A percentile compares a stretch with the other conserved stretches of the same genome.
These are phyloP conservation scores for Metarhizium sp. DNA, from an alignment of 2,329 filamentous ascomycete species.

Conservation along the genomic window DNA sequence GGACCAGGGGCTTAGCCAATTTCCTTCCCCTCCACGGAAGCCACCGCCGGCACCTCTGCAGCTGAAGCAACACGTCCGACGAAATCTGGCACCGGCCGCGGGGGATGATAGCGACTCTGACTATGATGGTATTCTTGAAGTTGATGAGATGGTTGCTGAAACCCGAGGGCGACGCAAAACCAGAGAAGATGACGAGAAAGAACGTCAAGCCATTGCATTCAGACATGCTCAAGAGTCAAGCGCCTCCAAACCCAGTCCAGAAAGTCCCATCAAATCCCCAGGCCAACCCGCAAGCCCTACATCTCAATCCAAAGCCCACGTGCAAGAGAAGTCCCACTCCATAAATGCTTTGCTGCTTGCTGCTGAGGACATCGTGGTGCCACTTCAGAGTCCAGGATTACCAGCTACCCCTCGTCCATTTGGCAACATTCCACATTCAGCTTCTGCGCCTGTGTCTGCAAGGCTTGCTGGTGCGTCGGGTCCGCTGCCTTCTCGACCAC, in stretches of 20 bases:
- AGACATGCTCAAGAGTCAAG: constrained; percentile 63
- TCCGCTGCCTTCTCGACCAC: constrained; percentile 62
- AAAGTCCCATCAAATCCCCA: background rate
- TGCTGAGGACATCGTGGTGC: constrained; percentile 26
- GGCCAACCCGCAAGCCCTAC: background rate
- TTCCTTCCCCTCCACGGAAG: constrained; percentile 62
- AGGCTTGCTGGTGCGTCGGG: constrained; percentile 33
- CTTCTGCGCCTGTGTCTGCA: constrained; percentile 59
- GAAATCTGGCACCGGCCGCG: constrained; percentile 11
- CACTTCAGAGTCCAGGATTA: constrained; percentile 49
- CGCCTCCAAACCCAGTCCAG: constrained; percentile 48
- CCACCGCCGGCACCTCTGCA: constrained; percentile 78
- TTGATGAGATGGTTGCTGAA: constrained; percentile 51
- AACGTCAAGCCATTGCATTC: constrained; percentile 59
- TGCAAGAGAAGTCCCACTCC: constrained; percentile 21
- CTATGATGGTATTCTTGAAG: constrained; percentile 69
- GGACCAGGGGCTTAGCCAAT: constrained; percentile 38
- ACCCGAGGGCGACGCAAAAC: constrained; percentile 72
- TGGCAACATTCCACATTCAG: constrained; percentile 36
- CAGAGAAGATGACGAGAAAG: constrained; percentile 75
- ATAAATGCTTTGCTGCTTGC: constrained; percentile 42
- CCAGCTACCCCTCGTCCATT: constrained; percentile 51
- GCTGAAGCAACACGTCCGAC: constrained; percentile 32
- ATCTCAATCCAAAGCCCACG: background rate
- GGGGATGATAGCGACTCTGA: constrained; percentile 70